Base-by-base conservation (phyloP, 768 basidiomycete genomes). In the Rhizopogon sp. region DNA sequence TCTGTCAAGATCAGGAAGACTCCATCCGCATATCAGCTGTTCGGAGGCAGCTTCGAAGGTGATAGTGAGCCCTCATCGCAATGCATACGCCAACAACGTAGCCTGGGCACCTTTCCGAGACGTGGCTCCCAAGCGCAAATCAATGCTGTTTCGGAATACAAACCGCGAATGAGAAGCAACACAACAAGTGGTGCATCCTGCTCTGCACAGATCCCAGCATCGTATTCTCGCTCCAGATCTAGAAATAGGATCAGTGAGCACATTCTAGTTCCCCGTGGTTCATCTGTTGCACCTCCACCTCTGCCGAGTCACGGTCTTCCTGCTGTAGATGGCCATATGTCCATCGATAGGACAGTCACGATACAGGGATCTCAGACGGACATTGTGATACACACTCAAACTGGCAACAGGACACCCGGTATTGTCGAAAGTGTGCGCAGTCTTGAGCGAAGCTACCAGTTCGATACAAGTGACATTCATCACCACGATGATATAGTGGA, bases 401-500 rank as follows among this genome's bases (percentile, higher is more conserved):
- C 69, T 3, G 33, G 20, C 20, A 70, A 65, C 50, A 67, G 68
- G 44, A 67, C 72, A 55, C 71, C 72, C 10, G 77, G 77, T 8
- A 66, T 71, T 14, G 67, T 78, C 39, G 78, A 74, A 52, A 81
- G 78, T 56, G 74, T 74, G 0, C 64, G 82, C 39, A 79, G 74
- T 60, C 59, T 76, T 45, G 66, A 69, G 39, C 62, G 64, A 43
- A 58, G 63, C 9, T 50, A 57, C 43, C 55, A 57, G 28, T 63
- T 62, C 2, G 60, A 58, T 7, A 55, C 53, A 25, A 51, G 50
- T 13, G 11, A 29, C 16, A 9, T 17, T 8, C 76, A 81, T 54
- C 86, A 92, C 63, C 81, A 85, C 56, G 87, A 92, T 62, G 86
- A 90, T 61, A 80, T 92, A 45, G 88, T 93, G 5, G 90, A 92